phyloP scores from a whole-genome alignment of 169 alveolate species.

The Cryptosporidium sp. region DNA sequence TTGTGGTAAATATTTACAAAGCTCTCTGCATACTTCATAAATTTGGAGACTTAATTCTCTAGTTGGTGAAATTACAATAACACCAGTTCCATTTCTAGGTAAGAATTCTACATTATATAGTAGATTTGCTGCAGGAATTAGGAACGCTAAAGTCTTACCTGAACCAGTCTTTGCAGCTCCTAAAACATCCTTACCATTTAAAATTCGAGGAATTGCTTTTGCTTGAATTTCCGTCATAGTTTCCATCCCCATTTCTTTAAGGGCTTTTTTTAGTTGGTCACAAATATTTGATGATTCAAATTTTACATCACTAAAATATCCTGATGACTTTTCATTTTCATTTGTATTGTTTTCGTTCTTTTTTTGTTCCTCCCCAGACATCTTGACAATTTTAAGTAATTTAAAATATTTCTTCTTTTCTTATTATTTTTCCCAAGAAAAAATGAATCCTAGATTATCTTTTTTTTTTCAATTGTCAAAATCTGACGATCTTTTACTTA shows the following conservation, averaged over 20 bases:
- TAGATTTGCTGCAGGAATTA: slow-evolving; percentile 97
- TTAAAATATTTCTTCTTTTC: background rate
- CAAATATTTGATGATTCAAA: slow-evolving; percentile 90
- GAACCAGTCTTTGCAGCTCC: slow-evolving; percentile 99
- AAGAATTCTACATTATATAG: slow-evolving; percentile 93
- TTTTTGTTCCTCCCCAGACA: slow-evolving; percentile 32
- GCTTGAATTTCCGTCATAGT: slow-evolving; percentile 97
- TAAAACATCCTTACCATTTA: slow-evolving; percentile 97
- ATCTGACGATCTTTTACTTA: background rate
- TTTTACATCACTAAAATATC: slow-evolving; percentile 85
- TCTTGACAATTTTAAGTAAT: slow-evolving; percentile 1
- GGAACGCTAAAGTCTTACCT: slow-evolving; percentile 98
- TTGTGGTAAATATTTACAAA: slow-evolving; percentile 93
- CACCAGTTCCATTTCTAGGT: slow-evolving; percentile 95
- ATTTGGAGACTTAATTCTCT: slow-evolving; percentile 98
- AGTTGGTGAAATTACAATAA: slow-evolving; percentile 95
- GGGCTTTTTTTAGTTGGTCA: slow-evolving; percentile 92
- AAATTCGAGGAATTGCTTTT: slow-evolving; percentile 95
- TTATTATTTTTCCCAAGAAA: background rate
- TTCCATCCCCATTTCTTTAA: slow-evolving; percentile 89
- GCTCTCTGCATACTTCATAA: slow-evolving; percentile 95
- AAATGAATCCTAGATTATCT: background rate
- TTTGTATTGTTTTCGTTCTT: background rate
- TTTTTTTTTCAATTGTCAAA: background rate
- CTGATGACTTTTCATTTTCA: slow-evolving; percentile 26